Percentiles rank a stretch among this genome's conserved stretches.
These are phyloP conservation scores for Penicillium sp. DNA, from an alignment of 2,329 filamentous ascomycete species.

Conservation along the genomic window DNA sequence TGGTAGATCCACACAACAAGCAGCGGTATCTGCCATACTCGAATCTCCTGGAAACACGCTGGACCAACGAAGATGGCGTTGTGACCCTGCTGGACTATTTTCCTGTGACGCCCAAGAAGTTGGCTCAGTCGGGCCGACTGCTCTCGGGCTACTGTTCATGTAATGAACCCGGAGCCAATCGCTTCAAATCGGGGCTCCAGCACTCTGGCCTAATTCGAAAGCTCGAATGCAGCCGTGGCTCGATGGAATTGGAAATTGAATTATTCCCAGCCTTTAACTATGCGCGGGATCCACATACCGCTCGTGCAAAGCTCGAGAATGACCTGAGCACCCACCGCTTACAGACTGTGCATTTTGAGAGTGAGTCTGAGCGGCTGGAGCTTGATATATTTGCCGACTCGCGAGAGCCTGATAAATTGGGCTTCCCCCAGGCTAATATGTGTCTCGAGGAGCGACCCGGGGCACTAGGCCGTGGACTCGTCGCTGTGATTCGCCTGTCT, in stretches of 20 bases:
- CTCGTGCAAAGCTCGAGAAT: constrained; percentile 35
- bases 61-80: constrained; percentile 73
- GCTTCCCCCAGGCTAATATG: constrained; percentile 57
- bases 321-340: constrained; percentile 46
- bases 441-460: constrained; percentile 54
- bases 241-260: constrained; percentile 66
- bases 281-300: constrained; percentile 60
- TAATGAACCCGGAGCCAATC: constrained; percentile 46
- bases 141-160: constrained; percentile 39
- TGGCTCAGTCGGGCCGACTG: constrained; percentile 36
- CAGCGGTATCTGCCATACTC: constrained; percentile 76
- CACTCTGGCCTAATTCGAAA: constrained; percentile 61
- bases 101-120: constrained; percentile 65
- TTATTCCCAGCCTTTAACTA: constrained; percentile 75
- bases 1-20: constrained; percentile 63
- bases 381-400: constrained; percentile 68
- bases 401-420: constrained; percentile 51
- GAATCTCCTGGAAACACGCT: constrained; percentile 76
- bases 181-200: constrained; percentile 50
- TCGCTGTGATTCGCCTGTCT: constrained; percentile 59
- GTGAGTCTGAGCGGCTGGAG: constrained; percentile 61
- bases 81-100: constrained; percentile 76
- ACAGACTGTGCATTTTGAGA: constrained; percentile 65
- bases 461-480: constrained; percentile 64
- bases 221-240: constrained; percentile 71